phyloP scores from a whole-genome alignment of 139 green algal genomes.

The Coelastrella sp. region DNA sequence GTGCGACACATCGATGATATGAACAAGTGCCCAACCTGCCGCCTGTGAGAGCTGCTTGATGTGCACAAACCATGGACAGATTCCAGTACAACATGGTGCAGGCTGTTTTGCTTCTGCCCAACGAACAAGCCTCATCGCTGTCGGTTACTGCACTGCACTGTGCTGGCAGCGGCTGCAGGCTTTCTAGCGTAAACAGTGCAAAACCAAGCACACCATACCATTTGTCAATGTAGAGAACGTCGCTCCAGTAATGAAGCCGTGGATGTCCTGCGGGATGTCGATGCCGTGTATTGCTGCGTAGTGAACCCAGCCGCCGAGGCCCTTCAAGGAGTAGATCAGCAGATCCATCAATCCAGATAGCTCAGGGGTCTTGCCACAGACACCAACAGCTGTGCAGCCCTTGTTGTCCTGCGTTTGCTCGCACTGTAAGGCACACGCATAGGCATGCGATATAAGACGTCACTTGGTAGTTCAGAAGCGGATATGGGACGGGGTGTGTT shows the following conservation, averaged over 20 bases:
- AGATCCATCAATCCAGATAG: conserved; percentile 73
- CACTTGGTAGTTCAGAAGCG: too few relatives aligned
- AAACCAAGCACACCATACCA: conserved; percentile 63
- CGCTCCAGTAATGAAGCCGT: conserved; percentile 66
- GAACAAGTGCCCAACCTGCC: too few relatives aligned
- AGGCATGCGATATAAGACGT: too few relatives aligned
- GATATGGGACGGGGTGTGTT: too few relatives aligned
- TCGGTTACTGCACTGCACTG: background rate
- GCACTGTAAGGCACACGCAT: conserved; percentile 64
- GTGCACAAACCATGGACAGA: too few relatives aligned
- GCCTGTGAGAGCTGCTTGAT: too few relatives aligned
- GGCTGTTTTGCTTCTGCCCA: too few relatives aligned
- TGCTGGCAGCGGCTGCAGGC: too few relatives aligned
- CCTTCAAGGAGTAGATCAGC: conserved; percentile 66
- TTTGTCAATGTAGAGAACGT: conserved; percentile 83
- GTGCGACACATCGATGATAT: too few relatives aligned
- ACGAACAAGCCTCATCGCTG: background rate
- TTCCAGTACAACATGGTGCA: too few relatives aligned
- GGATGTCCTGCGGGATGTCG: conserved; percentile 41
- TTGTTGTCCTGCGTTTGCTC: conserved; percentile 74
- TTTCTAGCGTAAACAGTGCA: too few relatives aligned
- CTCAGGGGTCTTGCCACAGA: conserved; percentile 83
- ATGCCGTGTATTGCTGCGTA: conserved; percentile 43
- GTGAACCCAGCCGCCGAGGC: conserved; percentile 59
- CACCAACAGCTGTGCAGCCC: conserved; percentile 73